Percentiles rank a stretch among this genome's conserved stretches.
phyloP scores from a whole-genome alignment of 2,329 filamentous ascomycete species.

The Emmonsiellopsis sp. region DNA sequence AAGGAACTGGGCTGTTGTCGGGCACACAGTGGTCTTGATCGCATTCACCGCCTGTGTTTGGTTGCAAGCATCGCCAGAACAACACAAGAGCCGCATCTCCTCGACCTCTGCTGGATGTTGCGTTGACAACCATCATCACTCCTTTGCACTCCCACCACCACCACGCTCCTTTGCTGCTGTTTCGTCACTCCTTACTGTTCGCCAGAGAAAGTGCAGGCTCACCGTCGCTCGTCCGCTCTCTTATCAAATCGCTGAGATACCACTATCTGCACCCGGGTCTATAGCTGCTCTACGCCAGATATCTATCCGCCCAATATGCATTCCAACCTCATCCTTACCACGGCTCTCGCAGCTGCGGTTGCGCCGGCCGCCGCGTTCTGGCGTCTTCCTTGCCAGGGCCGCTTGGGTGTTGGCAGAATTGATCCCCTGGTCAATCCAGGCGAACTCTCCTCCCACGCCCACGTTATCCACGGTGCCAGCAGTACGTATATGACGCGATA shows the following conservation, averaged over 20 bases:
- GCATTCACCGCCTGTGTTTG: no score
- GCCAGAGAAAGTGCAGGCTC: no score
- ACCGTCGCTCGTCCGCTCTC: no score
- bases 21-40: no score
- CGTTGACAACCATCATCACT: no score
- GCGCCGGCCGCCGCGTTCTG: slow-evolving; percentile 55
- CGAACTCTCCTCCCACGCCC: slow-evolving; percentile 53
- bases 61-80: no score
- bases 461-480: slow-evolving; percentile 65
- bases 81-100: no score
- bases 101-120: no score
- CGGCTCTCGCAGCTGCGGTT: slow-evolving; percentile 6
- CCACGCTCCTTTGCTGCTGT: no score
- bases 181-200: no score
- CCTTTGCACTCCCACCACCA: no score
- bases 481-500: slow-evolving; percentile 45
- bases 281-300: background rate
- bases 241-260: background rate
- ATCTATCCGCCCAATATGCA: slow-evolving; percentile 1
- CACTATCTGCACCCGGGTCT: background rate
- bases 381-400: slow-evolving; percentile 75
- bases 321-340: slow-evolving; percentile 3
- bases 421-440: slow-evolving; percentile 66
- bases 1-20: no score
- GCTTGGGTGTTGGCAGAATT: slow-evolving; percentile 59